Conservation (phyloP, 148 eudicot species). For the Limonium bicolor region DNA sequence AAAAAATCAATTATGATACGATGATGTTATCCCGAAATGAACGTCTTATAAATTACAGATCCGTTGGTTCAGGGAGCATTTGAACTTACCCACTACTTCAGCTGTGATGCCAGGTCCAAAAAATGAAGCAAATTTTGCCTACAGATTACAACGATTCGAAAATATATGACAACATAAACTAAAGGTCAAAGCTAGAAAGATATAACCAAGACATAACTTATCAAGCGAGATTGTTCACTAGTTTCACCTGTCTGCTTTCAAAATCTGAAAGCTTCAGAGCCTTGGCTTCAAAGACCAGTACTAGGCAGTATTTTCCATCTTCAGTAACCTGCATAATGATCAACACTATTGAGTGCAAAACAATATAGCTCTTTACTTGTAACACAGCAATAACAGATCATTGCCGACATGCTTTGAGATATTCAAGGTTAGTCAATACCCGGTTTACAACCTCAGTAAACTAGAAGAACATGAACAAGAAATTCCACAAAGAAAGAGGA, state of each 20-base stretch:
- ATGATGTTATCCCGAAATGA: no score
- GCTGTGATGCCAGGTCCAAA: constrained; percentile 94
- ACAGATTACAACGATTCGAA: no score
- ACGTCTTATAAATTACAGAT: no score
- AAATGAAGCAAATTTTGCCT: constrained; percentile 91
- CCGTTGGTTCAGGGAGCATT: background rate
- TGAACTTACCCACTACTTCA: constrained; percentile 59
- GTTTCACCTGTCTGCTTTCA: constrained; percentile 77
- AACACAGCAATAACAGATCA: background rate
- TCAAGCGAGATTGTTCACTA: no score
- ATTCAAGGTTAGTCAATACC: no score
- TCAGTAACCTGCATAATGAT: constrained; percentile 54
- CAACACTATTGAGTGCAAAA: background rate
- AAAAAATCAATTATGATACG: background rate
- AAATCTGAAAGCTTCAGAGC: constrained; percentile 71
- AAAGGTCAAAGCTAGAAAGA: no score
- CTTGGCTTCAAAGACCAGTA: constrained; percentile 75
- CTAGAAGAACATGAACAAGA: no score
- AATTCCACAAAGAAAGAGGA: no score
- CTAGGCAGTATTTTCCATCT: constrained; percentile 81
- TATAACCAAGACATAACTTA: no score
- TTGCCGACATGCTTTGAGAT: no score
- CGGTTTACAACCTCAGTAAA: no score
- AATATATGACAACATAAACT: no score
- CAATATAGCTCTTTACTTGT: background rate